Conservation (phyloP, 2,329 filamentous ascomycete genomes). For the Colletotrichum caudatum region DNA sequence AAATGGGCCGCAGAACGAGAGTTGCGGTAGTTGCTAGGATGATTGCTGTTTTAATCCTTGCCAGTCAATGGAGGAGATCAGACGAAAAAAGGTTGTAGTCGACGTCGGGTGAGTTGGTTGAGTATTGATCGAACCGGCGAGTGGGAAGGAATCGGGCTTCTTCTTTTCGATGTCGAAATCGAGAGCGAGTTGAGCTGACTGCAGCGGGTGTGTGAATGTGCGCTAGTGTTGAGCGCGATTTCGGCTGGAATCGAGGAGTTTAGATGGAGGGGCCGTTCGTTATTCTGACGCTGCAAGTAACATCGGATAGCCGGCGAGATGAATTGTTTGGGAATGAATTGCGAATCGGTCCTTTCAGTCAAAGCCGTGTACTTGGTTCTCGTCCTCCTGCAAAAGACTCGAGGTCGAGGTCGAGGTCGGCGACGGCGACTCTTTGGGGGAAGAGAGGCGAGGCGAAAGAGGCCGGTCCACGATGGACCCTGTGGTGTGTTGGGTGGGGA, state of each 20-base stretch:
- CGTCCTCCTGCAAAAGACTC: slow-evolving; percentile 1
- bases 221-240: slow-evolving; percentile 1
- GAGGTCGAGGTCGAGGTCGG: slow-evolving; percentile 8
- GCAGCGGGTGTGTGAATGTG: slow-evolving; percentile 10
- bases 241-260: slow-evolving; percentile 4
- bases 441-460: slow-evolving; percentile 21
- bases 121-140: slow-evolving; percentile 19
- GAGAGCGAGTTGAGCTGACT: slow-evolving; percentile 16
- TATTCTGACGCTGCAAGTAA: slow-evolving; percentile 39
- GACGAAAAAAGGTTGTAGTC: background rate
- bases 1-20: slow-evolving; percentile 49
- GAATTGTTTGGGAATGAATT: background rate
- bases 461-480: slow-evolving; percentile 38
- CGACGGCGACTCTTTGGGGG: slow-evolving; percentile 23
- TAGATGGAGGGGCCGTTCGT: slow-evolving; percentile 33
- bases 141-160: background rate
- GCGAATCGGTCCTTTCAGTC: slow-evolving; percentile 2
- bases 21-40: slow-evolving; percentile 47
- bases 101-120: slow-evolving; percentile 12
- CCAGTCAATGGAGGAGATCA: slow-evolving; percentile 35
- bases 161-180: slow-evolving; percentile 23
- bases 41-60: slow-evolving; percentile 29
- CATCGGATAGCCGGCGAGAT: slow-evolving; percentile 17
- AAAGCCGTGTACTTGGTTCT: background rate
- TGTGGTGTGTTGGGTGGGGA: slow-evolving; percentile 5